These are phyloP conservation scores for Geranomyces variabilis DNA, from an alignment of 192 early-diverging fungal species.

Conservation along the genomic window DNA sequence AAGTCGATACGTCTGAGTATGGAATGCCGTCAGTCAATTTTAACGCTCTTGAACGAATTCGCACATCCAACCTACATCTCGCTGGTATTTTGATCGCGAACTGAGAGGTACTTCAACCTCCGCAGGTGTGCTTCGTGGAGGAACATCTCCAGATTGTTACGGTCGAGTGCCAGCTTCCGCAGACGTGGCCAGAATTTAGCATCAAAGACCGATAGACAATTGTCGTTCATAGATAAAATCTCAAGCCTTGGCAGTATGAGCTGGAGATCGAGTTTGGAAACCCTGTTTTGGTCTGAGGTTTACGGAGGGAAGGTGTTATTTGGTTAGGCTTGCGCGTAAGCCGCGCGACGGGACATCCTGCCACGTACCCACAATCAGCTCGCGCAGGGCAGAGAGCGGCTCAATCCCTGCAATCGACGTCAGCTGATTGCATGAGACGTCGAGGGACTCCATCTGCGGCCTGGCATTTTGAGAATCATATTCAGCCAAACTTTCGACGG, in stretches of 20 bases:
- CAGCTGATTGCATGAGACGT: slow-evolving; percentile 33
- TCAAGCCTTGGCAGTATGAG: slow-evolving; percentile 17
- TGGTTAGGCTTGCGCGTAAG: neutral
- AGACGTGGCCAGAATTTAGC: slow-evolving; percentile 13
- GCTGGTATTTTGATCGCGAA: slow-evolving; percentile 16
- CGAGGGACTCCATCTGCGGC: slow-evolving; percentile 20
- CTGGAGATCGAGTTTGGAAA: neutral
- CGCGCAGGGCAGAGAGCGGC: slow-evolving; percentile 10
- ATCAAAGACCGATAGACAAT: slow-evolving; percentile 19
- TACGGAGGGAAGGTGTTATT: neutral
- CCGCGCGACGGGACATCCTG: neutral
- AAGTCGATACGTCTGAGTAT: slow-evolving; percentile 18
- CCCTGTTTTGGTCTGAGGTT: slow-evolving; percentile 23
- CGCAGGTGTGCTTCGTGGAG: slow-evolving; percentile 13
- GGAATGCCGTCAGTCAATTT: neutral
- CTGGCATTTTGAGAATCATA: neutral
- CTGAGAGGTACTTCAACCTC: slow-evolving; percentile 14
- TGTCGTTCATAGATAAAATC: slow-evolving; percentile 20
- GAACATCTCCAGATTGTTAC: slow-evolving; percentile 21
- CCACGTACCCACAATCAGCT: slow-evolving; percentile 24
- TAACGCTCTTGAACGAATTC: neutral
- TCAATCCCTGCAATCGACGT: slow-evolving; percentile 18
- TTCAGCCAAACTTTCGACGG: too few relatives aligned
- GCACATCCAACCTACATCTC: slow-evolving; percentile 10
- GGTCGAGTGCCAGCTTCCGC: slow-evolving; percentile 17